A percentile compares a stretch with the other conserved stretches of the same genome.
Conservation (phyloP, 1,139 yeast genomes). For the Yamadazyma conglobata region DNA sequence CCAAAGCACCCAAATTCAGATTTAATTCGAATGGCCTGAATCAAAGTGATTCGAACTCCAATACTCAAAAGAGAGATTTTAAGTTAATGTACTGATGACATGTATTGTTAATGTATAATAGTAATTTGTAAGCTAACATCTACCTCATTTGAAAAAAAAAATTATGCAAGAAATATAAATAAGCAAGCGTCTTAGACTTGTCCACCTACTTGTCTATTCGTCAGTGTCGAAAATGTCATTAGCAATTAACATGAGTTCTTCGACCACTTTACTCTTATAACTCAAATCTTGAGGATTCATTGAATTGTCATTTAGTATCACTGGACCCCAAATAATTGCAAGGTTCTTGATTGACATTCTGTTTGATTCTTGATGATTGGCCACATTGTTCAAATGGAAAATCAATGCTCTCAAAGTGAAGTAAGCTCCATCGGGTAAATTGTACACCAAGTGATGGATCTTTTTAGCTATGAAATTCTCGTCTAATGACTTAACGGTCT, state of each 20-base stretch:
- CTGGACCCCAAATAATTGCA: constrained; percentile 95
- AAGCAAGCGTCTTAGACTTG: no score
- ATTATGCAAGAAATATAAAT: no score
- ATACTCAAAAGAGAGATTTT: constrained; percentile 7
- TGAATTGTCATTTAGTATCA: constrained; percentile 63
- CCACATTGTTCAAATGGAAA: constrained; percentile 79
- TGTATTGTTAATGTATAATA: no score
- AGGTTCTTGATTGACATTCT: constrained; percentile 79
- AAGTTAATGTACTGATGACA: constrained; percentile 14
- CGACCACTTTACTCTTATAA: constrained; percentile 76
- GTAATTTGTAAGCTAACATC: no score
- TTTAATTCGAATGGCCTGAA: constrained; percentile 1
- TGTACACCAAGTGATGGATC: constrained; percentile 82
- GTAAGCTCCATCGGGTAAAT: constrained; percentile 91
- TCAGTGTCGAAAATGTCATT: constrained; percentile 80
- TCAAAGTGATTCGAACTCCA: not conserved
- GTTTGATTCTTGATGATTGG: constrained; percentile 58
- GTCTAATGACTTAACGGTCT: constrained; percentile 62
- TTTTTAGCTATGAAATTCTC: constrained; percentile 61
- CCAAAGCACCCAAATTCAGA: constrained; percentile 25
- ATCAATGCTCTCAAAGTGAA: constrained; percentile 82
- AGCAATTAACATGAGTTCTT: constrained; percentile 80
- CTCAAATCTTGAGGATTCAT: constrained; percentile 74
- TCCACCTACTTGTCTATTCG: constrained; percentile 23
- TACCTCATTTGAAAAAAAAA: no score